Evolutionary conservation across 495 filamentous ascomycete genomes (phyloP), one percentile per base, ranked within the genome.

Genomic region (Hyaloscypha variabilis): DNA sequence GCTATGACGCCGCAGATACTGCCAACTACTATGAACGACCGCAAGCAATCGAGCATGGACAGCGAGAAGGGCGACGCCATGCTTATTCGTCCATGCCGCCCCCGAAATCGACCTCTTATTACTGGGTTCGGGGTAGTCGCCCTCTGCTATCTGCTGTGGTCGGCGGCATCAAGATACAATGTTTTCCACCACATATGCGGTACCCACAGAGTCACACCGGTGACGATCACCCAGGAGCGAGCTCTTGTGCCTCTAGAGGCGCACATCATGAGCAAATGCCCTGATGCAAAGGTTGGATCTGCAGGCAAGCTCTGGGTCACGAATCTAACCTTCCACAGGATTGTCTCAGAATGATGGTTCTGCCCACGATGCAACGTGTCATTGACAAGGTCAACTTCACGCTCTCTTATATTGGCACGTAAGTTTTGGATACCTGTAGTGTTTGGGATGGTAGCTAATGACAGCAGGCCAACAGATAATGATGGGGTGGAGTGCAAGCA

Each of bases 251-350:
- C 93, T 3, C 79, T 99, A 10, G 95, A 99, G 72, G 90, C 91
- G 62, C 92, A 96, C 72, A 90, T 97, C 66, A 97, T 97, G 90
- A 91, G 89, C 76, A 97, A 98, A 79, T 99, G 95, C 70, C 95
- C 95, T 1, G 92, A 96, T 75, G 90, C 91, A 2, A 83, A 78
- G 73, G 79, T 79, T 60, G 23, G 75, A 36, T 57, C 14, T 23
- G 23, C 14, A 28, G 17, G 34, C 24, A 30, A 25, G 14, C 55
- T 28, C 29, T 24, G 6, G 36, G 42, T 19, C 23, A 30, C 24
- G 31, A 25, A 58, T 14, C 31, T 64, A 23, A 68, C 11, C 19
- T 25, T 30, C 19, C 28, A 31, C 66, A 81, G 74, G 88, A 89
- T 72, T 97, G 95, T 72, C 81, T 99, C 6, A 85, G 87, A 55